Base-by-base conservation (phyloP, 345 rosid species). In the Brassica napus region DNA sequence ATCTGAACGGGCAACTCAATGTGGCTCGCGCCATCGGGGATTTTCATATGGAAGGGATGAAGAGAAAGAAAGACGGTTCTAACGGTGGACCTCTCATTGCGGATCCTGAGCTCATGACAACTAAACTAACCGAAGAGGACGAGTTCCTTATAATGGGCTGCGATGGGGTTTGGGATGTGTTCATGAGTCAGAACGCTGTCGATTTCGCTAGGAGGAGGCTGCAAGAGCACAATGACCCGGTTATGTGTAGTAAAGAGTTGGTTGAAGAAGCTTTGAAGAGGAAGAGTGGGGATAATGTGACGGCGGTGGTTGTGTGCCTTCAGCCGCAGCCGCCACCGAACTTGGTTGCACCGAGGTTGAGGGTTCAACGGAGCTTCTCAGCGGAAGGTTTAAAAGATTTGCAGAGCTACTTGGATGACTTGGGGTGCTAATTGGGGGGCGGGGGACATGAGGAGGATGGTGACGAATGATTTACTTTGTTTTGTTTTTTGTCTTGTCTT, bases 151-250 rank as follows among this genome's bases (percentile, higher is more conserved):
- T 91, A 52, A 86, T 93, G 2, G 98, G 94, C 3, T 89, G 94
- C 39, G 97, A 91, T 59, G 97, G 98, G 34, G 85, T 91, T n/a
- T 94, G 95, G 98, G 98, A 94, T 67, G 98, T 91, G 60, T 94
- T 94, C 71, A 78, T 84, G 79, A 91, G 93, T 86, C 92, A 94
- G 85, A 91, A 94, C 77, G 96, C 96, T 2, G 86, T 94, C 34
- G 97, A 94, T 84, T 94, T 94, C 63, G 95, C 97, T 14, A 83
- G 98, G 67, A 83, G 97, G 77, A 88, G 90, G 78, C 88, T 94
- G 26, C 97, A 89, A 67, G 90, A 88, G 79, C 98, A 91, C 84
- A 91, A 94, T 12, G 91, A 94, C 73, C 98, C 97, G 0, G 85
- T 47, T 35, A 79, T 65, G 82, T 94, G 97, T 72, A 84, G 94